These are phyloP conservation scores for Tilletia caries DNA, from an alignment of 1,284 basidiomycete species.

Conservation along the genomic window DNA sequence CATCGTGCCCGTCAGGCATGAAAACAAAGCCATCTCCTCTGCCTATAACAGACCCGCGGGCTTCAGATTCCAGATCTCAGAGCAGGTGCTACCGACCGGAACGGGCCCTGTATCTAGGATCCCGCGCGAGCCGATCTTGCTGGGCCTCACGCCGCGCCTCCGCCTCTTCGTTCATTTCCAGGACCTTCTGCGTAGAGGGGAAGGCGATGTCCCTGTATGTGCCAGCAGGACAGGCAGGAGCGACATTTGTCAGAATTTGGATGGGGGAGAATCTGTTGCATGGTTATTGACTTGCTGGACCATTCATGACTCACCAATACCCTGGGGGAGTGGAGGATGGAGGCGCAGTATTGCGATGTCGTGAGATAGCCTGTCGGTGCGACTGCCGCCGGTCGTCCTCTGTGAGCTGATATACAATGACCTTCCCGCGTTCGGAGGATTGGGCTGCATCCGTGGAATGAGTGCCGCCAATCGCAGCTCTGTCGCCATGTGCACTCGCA, in stretches of 20 bases:
- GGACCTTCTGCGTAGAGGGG: conserved; percentile 2
- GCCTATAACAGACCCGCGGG: too few species aligned
- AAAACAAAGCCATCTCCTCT: too few species aligned
- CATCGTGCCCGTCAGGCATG: too few species aligned
- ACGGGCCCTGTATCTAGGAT: background rate
- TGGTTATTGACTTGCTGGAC: background rate
- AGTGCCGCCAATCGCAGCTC: too few species aligned
- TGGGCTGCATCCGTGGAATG: background rate
- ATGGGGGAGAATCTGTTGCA: background rate
- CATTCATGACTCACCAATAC: conserved; percentile 2
- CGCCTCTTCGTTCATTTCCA: background rate
- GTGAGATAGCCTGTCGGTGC: conserved; percentile 7
- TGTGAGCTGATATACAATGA: background rate
- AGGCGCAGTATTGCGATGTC: conserved; percentile 5
- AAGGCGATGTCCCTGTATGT: background rate
- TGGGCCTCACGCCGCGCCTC: background rate
- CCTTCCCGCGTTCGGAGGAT: background rate
- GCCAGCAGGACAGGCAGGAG: background rate
- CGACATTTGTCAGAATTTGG: background rate
- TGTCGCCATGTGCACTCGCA: too few species aligned
- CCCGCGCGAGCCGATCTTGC: background rate
- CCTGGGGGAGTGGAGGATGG: background rate
- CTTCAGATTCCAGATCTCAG: too few species aligned
- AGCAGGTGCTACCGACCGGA: too few species aligned
- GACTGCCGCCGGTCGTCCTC: background rate